Conservation (phyloP, 352 stramenopile genomes). For the Saprolegnia diclina region DNA sequence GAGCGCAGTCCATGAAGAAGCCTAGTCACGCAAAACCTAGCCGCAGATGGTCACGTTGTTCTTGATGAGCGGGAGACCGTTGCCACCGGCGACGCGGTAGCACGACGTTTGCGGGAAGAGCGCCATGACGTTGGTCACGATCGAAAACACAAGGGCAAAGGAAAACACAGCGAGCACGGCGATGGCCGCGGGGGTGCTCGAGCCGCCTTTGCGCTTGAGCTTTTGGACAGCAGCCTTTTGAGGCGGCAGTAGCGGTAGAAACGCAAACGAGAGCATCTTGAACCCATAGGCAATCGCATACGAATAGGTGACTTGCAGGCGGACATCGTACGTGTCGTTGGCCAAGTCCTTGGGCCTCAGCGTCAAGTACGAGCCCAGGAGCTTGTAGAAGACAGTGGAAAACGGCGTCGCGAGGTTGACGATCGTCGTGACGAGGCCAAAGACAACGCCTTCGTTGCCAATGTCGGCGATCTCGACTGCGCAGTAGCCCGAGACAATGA, state of each 20-base stretch:
- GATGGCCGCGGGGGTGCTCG: slow-evolving; percentile 25
- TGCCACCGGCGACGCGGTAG: slow-evolving; percentile 19
- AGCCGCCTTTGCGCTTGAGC: slow-evolving; percentile 40
- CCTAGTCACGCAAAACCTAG: no score
- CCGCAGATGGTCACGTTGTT: slow-evolving; percentile 10
- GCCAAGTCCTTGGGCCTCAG: slow-evolving; percentile 45
- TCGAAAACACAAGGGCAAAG: slow-evolving; percentile 29
- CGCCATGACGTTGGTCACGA: slow-evolving; percentile 49
- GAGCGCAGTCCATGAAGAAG: no score
- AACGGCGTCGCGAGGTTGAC: slow-evolving; percentile 43
- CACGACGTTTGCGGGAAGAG: slow-evolving; percentile 21
- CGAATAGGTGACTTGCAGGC: slow-evolving; percentile 49
- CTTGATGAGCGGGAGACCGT: neutral
- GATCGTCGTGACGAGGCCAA: slow-evolving; percentile 35
- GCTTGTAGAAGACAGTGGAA: slow-evolving; percentile 45
- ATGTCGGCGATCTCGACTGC: slow-evolving; percentile 35
- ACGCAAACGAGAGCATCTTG: slow-evolving; percentile 43
- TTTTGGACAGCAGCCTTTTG: slow-evolving; percentile 44
- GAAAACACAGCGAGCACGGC: slow-evolving; percentile 29
- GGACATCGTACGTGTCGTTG: slow-evolving; percentile 42
- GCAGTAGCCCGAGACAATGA: slow-evolving; percentile 19
- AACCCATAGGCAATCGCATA: slow-evolving; percentile 47
- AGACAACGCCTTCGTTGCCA: slow-evolving; percentile 32
- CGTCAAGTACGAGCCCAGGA: slow-evolving; percentile 43
- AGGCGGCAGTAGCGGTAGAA: slow-evolving; percentile 42